Percentiles rank a stretch among this genome's conserved stretches.
Evolutionary conservation across 2,329 filamentous ascomycete species (phyloP).

Genomic region (Penicillium sumatraense): DNA sequence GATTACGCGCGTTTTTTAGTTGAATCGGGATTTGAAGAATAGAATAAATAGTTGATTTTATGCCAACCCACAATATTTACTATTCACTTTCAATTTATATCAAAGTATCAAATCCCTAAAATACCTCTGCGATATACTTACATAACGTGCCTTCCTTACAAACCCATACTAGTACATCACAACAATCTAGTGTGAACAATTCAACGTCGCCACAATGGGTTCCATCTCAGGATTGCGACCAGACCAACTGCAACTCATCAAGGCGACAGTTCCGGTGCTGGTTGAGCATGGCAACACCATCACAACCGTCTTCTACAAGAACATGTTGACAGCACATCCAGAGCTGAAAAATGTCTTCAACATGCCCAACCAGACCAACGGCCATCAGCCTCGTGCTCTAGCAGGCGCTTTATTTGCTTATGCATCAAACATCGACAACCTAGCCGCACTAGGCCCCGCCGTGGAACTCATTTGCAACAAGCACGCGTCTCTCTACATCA

Average conservation of each 20-base stretch:
- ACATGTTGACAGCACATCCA: slow-evolving; percentile 68
- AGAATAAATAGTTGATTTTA: slow-evolving; percentile 14
- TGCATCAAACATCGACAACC: slow-evolving; percentile 72
- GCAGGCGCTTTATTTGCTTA: slow-evolving; percentile 72
- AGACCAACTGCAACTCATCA: slow-evolving; percentile 68
- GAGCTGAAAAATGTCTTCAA: slow-evolving; percentile 74
- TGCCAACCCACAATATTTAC: background rate
- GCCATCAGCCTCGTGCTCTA: slow-evolving; percentile 71
- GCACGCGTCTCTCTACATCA: slow-evolving; percentile 72
- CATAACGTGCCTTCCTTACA: too few species aligned
- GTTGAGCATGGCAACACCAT: slow-evolving; percentile 70
- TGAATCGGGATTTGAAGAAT: background rate
- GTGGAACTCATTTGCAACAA: slow-evolving; percentile 76
- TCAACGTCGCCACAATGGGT: slow-evolving; percentile 14
- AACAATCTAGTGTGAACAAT: too few species aligned
- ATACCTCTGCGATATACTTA: too few species aligned
- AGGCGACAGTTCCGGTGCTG: slow-evolving; percentile 71
- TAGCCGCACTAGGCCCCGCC: slow-evolving; percentile 60
- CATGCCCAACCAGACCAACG: slow-evolving; percentile 68
- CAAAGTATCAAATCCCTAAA: background rate
- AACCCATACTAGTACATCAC: too few species aligned
- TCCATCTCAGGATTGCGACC: slow-evolving; percentile 32
- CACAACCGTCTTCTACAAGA: slow-evolving; percentile 72
- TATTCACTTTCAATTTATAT: too few species aligned
- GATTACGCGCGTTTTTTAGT: background rate